These are phyloP conservation scores for Zopfia rhizophila DNA, from an alignment of 2,329 filamentous ascomycete species.

Conservation along the genomic window DNA sequence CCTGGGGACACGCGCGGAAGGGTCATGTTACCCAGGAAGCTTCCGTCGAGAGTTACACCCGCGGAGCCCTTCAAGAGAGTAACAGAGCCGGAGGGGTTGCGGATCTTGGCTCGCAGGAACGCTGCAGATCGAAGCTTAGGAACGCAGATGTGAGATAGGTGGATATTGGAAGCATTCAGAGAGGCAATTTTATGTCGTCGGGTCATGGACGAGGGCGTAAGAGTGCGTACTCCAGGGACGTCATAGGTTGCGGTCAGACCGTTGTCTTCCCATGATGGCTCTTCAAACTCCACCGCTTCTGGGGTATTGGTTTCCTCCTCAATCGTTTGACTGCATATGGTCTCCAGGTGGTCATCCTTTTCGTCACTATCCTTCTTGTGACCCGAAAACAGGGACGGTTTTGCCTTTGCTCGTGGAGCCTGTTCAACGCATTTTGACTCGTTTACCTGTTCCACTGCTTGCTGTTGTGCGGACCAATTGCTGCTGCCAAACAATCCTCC, in stretches of 20 bases:
- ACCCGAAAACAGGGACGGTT: not conserved
- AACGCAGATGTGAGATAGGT: conserved; percentile 67
- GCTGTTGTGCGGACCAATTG: not conserved
- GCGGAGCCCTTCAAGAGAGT: conserved; percentile 66
- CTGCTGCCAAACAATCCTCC: conserved; percentile 3
- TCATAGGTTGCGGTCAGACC: conserved; percentile 71
- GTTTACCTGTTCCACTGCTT: too few relatives aligned
- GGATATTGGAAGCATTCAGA: conserved; percentile 61
- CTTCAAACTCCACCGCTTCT: conserved; percentile 55
- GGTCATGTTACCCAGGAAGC: conserved; percentile 67
- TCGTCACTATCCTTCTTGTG: conserved; percentile 4
- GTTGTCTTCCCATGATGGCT: conserved; percentile 67
- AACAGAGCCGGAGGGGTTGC: conserved; percentile 64
- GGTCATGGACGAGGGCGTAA: conserved; percentile 61
- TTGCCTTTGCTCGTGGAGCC: not conserved
- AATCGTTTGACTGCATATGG: conserved; percentile 2
- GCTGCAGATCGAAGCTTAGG: conserved; percentile 70
- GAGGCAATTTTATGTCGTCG: conserved; percentile 67
- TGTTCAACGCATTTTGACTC: not conserved
- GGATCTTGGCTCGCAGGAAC: conserved; percentile 68
- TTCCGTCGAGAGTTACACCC: conserved; percentile 71
- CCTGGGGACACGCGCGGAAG: conserved; percentile 67
- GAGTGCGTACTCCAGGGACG: conserved; percentile 67
- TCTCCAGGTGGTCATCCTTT: not conserved
- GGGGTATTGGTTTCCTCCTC: conserved; percentile 1